Conservation (phyloP, 495 filamentous ascomycete species). For the Aspergillus biplanus region DNA sequence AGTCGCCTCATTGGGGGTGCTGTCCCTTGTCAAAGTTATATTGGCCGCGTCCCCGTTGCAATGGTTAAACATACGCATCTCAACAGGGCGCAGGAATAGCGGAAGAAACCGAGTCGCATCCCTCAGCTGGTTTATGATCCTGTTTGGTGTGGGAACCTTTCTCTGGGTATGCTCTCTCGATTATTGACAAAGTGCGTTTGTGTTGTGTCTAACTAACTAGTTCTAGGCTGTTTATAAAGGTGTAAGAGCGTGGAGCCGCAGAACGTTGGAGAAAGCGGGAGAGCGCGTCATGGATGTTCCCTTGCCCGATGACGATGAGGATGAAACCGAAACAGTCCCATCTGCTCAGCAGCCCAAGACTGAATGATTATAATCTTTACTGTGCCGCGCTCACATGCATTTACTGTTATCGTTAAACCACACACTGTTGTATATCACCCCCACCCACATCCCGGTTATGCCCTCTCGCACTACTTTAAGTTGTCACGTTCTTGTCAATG, state of each 20-base stretch:
- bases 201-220: conserved; percentile 31
- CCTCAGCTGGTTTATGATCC: conserved; percentile 75
- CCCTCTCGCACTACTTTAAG: conserved; percentile 82
- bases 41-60: conserved; percentile 70
- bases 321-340: conserved; percentile 39
- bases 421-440: not conserved
- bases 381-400: not conserved
- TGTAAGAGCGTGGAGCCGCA: conserved; percentile 70
- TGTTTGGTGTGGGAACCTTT: conserved; percentile 81
- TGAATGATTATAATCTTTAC: conserved; percentile 7
- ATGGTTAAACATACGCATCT: conserved; percentile 70
- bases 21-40: conserved; percentile 83
- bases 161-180: conserved; percentile 65
- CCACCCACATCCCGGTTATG: not conserved
- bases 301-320: conserved; percentile 71
- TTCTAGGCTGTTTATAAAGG: conserved; percentile 76
- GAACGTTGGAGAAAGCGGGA: conserved; percentile 71
- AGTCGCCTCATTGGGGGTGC: conserved; percentile 76
- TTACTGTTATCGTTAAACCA: too few relatives aligned
- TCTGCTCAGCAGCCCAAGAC: conserved; percentile 18
- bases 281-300: conserved; percentile 83
- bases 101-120: conserved; percentile 74
- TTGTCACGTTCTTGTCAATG: conserved; percentile 79
- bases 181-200: not conserved
- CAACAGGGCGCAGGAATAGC: conserved; percentile 57